These are phyloP conservation scores for Phialophora macrospora DNA, from an alignment of 2,329 filamentous ascomycete genomes.

Conservation along the genomic window DNA sequence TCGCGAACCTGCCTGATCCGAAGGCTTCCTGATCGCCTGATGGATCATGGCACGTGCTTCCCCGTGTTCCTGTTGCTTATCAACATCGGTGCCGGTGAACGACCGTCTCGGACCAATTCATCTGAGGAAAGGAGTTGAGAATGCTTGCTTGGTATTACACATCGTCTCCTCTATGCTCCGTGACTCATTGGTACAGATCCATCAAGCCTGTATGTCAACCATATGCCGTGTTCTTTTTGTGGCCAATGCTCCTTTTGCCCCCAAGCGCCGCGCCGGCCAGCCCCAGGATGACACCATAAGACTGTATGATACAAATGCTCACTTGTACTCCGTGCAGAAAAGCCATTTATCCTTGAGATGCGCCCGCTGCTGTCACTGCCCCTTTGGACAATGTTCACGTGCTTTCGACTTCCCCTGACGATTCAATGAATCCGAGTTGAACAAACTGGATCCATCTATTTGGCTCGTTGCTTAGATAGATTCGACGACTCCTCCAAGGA, in stretches of 20 bases:
- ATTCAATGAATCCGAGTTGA: not conserved
- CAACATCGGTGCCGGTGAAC: not conserved
- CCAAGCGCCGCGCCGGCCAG: not conserved
- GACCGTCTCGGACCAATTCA: not conserved
- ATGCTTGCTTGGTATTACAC: constrained; percentile 21
- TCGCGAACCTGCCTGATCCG: not conserved
- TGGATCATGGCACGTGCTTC: no score
- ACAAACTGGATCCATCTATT: not conserved
- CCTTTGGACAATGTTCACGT: not conserved
- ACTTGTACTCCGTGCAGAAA: not conserved
- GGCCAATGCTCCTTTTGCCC: not conserved
- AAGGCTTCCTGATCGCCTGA: not conserved
- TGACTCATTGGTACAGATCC: constrained; percentile 13
- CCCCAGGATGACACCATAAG: not conserved
- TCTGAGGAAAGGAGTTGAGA: constrained; percentile 15
- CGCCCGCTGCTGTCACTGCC: not conserved
- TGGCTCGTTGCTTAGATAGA: not conserved
- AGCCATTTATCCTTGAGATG: not conserved
- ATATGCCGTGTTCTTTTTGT: constrained; percentile 9
- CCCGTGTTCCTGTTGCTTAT: not conserved
- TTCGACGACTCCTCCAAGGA: no score
- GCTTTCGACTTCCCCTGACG: not conserved
- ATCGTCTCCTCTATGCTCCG: constrained; percentile 19
- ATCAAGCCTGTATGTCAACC: not conserved
- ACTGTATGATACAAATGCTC: constrained; percentile 7